Evolutionary conservation across 768 basidiomycete genomes (phyloP).

Genomic region (Mycena maculata): DNA sequence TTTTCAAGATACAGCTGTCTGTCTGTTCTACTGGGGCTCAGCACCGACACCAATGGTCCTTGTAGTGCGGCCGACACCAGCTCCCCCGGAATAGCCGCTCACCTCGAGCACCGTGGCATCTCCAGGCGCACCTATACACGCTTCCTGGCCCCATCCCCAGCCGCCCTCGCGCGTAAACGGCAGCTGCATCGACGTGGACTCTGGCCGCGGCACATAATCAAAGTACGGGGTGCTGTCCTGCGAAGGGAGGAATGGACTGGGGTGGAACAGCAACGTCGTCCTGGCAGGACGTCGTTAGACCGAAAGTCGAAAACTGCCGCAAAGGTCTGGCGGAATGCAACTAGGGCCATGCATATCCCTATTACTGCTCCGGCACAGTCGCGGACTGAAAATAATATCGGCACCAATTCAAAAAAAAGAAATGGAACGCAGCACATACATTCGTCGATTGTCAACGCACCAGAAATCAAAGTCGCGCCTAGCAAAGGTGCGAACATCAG

Average conservation of each 20-base stretch:
- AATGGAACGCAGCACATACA: slow-evolving; percentile 48
- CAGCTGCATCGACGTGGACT: slow-evolving; percentile 45
- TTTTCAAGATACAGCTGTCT: no score
- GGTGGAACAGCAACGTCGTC: slow-evolving; percentile 56
- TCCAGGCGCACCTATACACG: slow-evolving; percentile 54
- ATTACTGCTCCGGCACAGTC: slow-evolving; percentile 67
- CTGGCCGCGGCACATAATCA: slow-evolving; percentile 47
- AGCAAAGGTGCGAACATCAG: slow-evolving; percentile 66
- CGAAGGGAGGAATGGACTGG: slow-evolving; percentile 42
- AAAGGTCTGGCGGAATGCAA: slow-evolving; percentile 67
- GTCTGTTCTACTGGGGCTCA: no score
- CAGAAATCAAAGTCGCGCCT: slow-evolving; percentile 67
- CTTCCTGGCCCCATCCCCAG: slow-evolving; percentile 54
- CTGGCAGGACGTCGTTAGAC: slow-evolving; percentile 69
- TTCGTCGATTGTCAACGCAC: slow-evolving; percentile 67
- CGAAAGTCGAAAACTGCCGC: slow-evolving; percentile 65
- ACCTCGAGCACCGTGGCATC: slow-evolving; percentile 50
- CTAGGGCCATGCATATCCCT: slow-evolving; percentile 59
- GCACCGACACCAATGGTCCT: no score
- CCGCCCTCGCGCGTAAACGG: slow-evolving; percentile 60
- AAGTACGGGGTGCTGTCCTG: slow-evolving; percentile 45
- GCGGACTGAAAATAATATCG: slow-evolving; percentile 48
- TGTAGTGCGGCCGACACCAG: no score
- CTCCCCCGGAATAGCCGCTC: slow-evolving; percentile 17
- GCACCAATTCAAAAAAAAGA: not conserved